Evolutionary conservation across 805 yeast species (phyloP).

Genomic region (Cyberlindnera samutprakarnensis): DNA sequence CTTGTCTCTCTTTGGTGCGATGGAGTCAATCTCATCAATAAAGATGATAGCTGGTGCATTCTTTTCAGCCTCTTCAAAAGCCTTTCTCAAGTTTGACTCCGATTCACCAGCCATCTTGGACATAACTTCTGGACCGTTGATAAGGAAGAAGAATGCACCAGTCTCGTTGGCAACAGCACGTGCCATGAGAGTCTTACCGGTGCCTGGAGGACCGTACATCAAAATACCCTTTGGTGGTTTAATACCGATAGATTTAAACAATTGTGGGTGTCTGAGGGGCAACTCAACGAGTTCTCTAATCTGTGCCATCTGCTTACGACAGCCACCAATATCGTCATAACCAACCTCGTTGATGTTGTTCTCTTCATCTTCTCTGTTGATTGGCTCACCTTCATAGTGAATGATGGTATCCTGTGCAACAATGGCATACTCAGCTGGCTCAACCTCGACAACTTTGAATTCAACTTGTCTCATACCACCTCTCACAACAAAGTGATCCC

Average conservation of each 20-base stretch:
- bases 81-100: conserved; percentile 93
- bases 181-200: conserved; percentile 99
- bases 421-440: conserved; percentile 94
- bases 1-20: conserved; percentile 99
- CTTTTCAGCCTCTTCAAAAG: conserved; percentile 98
- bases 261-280: conserved; percentile 97
- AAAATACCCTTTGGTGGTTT: conserved; percentile 98
- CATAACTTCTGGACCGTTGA: conserved; percentile 99
- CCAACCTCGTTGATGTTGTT: conserved; percentile 95
- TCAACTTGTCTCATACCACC: conserved; percentile 99
- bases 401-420: conserved; percentile 98
- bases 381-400: conserved; percentile 99
- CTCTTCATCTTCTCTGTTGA: conserved; percentile 96
- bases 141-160: conserved; percentile 96
- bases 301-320: conserved; percentile 99
- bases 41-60: conserved; percentile 96
- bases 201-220: conserved; percentile 99
- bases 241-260: conserved; percentile 96
- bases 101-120: conserved; percentile 99
- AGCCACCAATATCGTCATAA: conserved; percentile 98
- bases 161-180: conserved; percentile 99
- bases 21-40: conserved; percentile 97
- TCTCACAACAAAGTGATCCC: conserved; percentile 91
- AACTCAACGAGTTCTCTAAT: conserved; percentile 97
- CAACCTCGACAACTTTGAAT: conserved; percentile 96